phyloP scores from a whole-genome alignment of 2,329 filamentous ascomycete genomes.

The Penicillium sp. region DNA sequence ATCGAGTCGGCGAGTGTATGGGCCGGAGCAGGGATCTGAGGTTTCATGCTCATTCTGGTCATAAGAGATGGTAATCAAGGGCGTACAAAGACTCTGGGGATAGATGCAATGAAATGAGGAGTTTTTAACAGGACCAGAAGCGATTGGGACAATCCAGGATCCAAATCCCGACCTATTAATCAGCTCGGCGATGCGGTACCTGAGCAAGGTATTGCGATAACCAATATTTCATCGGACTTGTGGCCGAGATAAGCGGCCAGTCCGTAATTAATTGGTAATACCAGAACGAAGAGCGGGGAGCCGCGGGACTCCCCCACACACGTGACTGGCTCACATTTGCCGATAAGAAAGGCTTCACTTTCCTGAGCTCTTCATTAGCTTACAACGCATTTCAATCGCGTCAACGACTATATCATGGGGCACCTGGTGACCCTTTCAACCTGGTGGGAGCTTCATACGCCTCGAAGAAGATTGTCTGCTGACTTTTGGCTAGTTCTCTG shows the following conservation, averaged over 20 bases:
- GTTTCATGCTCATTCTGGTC: constrained; percentile 27
- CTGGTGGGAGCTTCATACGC: constrained; percentile 28
- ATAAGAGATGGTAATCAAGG: background rate
- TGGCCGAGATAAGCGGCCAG: background rate
- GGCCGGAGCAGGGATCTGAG: constrained; percentile 56
- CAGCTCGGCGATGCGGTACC: constrained; percentile 12
- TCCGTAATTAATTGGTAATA: constrained; percentile 2
- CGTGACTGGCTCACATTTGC: constrained; percentile 14
- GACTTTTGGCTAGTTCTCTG: constrained; percentile 27
- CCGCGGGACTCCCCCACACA: constrained; percentile 18
- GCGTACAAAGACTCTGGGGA: background rate
- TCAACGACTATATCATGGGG: constrained; percentile 30
- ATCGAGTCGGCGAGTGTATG: constrained; percentile 59
- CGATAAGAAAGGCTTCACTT: background rate
- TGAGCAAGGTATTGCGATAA: constrained; percentile 1
- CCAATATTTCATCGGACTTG: constrained; percentile 15
- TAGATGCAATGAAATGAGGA: background rate
- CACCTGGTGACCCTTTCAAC: constrained; percentile 47
- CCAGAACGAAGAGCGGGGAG: constrained; percentile 12
- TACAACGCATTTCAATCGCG: background rate
- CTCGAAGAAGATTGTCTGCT: background rate
- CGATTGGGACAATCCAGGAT: background rate
- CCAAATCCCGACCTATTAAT: constrained; percentile 13
- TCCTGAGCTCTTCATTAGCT: background rate
- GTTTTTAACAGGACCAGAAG: background rate